phyloP scores from a whole-genome alignment of 805 yeast genomes.

The Candida endomychidarum region DNA sequence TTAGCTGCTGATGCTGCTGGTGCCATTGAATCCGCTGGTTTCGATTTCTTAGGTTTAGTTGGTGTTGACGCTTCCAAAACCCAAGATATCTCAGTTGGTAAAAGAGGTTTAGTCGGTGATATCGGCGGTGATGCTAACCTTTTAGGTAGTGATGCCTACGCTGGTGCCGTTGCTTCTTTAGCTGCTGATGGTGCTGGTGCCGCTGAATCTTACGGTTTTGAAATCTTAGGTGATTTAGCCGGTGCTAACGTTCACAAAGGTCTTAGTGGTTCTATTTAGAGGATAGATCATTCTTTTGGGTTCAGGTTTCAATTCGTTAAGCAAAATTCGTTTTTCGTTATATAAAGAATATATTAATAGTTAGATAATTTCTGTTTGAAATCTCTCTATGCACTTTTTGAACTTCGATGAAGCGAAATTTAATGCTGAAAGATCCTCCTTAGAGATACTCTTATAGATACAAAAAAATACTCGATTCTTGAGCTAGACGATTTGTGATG shows the following conservation, averaged over 20 bases:
- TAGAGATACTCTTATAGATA: no score
- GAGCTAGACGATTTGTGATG: no score
- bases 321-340: constrained; percentile 1
- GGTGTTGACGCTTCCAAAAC: background rate
- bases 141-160: constrained; percentile 8
- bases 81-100: constrained; percentile 8
- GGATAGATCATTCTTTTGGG: background rate
- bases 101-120: constrained; percentile 8
- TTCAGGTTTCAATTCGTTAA: background rate
- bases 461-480: no score
- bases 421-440: no score
- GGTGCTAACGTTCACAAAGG: constrained; percentile 2
- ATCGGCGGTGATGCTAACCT: background rate
- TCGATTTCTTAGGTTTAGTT: constrained; percentile 15
- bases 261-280: background rate
- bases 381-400: no score
- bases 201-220: constrained; percentile 16
- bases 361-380: no score
- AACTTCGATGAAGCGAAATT: no score
- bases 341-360: background rate
- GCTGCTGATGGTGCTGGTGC: constrained; percentile 10
- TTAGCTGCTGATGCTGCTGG: constrained; percentile 9
- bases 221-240: constrained; percentile 13
- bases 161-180: constrained; percentile 10
- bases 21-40: constrained; percentile 17